Evolutionary conservation across 169 alveolate species (phyloP).

Genomic region (Eimeria praecox): DNA sequence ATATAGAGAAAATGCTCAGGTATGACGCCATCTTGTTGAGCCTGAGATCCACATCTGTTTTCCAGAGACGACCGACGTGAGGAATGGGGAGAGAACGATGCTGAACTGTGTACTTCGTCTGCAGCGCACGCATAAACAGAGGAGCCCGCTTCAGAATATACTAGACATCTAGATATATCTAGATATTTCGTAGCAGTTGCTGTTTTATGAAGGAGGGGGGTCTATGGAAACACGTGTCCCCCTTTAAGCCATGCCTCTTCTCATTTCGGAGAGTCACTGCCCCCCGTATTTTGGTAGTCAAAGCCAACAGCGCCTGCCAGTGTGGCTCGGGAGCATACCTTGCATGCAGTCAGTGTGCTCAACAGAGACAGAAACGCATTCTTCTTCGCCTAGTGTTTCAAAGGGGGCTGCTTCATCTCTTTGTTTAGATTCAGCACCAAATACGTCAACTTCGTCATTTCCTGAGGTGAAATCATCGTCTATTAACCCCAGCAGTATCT

Average conservation of each 20-base stretch:
- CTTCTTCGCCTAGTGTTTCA: not conserved
- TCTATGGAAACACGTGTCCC: not conserved
- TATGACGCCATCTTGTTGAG: slow-evolving; percentile 13
- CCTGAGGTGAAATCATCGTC: slow-evolving; percentile 38
- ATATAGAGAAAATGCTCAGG: slow-evolving; percentile 60
- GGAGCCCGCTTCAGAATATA: not conserved
- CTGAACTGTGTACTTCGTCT: not conserved
- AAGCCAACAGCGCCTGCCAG: not conserved
- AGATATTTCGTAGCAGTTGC: not conserved
- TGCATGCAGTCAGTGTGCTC: not conserved
- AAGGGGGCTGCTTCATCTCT: not conserved
- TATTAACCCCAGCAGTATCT: slow-evolving; percentile 63
- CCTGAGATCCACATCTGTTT: not conserved
- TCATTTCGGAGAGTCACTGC: not conserved
- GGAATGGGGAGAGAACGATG: not conserved
- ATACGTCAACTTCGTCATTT: slow-evolving; percentile 48
- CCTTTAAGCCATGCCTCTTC: not conserved
- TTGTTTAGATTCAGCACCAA: not conserved
- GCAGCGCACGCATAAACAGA: not conserved
- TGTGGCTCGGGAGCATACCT: not conserved
- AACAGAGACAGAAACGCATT: slow-evolving; percentile 32
- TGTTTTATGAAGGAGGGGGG: not conserved
- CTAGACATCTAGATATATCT: not conserved
- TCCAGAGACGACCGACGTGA: not conserved
- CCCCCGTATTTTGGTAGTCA: not conserved